Evolutionary conservation across 805 yeast species (phyloP), one percentile per base, ranked within the genome.

Genomic region (Soucietia sequanensis): DNA sequence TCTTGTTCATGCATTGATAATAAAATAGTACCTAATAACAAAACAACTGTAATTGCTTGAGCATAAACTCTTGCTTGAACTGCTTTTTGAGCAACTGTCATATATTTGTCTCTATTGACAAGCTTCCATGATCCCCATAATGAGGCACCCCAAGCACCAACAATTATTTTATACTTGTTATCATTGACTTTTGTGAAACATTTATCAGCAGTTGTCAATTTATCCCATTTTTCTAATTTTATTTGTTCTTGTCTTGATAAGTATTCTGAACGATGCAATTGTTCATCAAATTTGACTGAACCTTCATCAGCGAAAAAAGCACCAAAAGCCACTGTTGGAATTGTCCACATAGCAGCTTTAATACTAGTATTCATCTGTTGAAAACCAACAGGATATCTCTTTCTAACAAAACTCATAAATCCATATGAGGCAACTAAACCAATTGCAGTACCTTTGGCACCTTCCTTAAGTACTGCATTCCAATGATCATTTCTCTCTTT

Each of bases 31-130:
- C 78, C 88, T 35, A 85, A 59, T 43, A 85, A 61, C 43, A 85
- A 62, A 9, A 73, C 76, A 27, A 85, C 90, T 2, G 95, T 83
- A 34, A 84, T 61, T 42, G 83, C 84, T 59, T 85, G 95, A 6
- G 95, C 95, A 53, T 84, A 84, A 80, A 85, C 85, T 75, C 95
- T 78, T 22, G 93, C 93, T 52, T 82, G 88, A 22, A 84, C 91
- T 34, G 83, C 74, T 58, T 84, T 85, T 60, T 85, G 95, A 3
- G 91, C 63, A 44, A 65, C 71, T 36, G 85, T 76, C 81, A 86
- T 73, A 55, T 78, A 65, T 43, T 77, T 78, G 58, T 85, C 95
- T 44, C 73, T 74, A 63, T 83, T 79, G 37, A 84, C 85, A 26
- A 66, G 45, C 33, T 60, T 74, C 85, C 90, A 86, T 3, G 93